phyloP scores from a whole-genome alignment of 345 rosid genomes.

The Citrus reticulata region DNA sequence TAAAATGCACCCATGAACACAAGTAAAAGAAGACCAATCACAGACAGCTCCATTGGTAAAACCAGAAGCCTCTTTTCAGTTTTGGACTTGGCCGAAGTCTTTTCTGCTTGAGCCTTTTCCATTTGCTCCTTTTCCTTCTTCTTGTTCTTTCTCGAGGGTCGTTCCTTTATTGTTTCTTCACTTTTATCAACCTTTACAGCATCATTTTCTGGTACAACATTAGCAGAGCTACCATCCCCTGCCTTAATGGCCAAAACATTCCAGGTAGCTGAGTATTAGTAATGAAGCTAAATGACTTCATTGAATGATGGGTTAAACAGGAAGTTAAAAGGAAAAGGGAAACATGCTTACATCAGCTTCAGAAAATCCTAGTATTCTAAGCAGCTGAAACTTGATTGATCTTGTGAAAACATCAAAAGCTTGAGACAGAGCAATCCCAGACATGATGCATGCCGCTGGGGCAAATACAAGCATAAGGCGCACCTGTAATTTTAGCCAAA shows the following conservation, averaged over 20 bases:
- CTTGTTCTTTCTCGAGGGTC: slow-evolving; percentile 60
- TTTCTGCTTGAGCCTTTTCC: slow-evolving; percentile 42
- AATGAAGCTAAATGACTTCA: slow-evolving; percentile 8
- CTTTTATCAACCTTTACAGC: slow-evolving; percentile 42
- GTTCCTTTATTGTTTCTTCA: slow-evolving; percentile 50
- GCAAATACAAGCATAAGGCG: slow-evolving; percentile 99
- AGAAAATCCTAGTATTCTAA: slow-evolving; percentile 36
- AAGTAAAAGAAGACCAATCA: slow-evolving; percentile 75
- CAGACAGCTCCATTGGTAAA: slow-evolving; percentile 78
- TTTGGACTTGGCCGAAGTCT: slow-evolving; percentile 46
- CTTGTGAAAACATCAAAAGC: slow-evolving; percentile 87
- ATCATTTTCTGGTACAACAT: slow-evolving; percentile 34
- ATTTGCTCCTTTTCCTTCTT: slow-evolving; percentile 61
- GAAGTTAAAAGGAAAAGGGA: slow-evolving; percentile 3
- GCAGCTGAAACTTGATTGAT: slow-evolving; percentile 88
- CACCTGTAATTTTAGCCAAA: slow-evolving; percentile 50
- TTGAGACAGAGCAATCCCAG: slow-evolving; percentile 98
- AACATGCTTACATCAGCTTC: slow-evolving; percentile 53
- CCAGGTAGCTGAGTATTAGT: slow-evolving; percentile 20
- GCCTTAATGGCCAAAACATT: slow-evolving; percentile 48
- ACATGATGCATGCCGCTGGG: slow-evolving; percentile 98
- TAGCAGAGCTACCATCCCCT: slow-evolving; percentile 47
- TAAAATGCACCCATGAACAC: slow-evolving; percentile 92
- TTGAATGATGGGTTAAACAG: slow-evolving; percentile 8
- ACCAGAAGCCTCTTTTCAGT: slow-evolving; percentile 68